These are phyloP conservation scores for Dactylonectria macrodidyma DNA, from an alignment of 2,329 filamentous ascomycete species.

Conservation along the genomic window DNA sequence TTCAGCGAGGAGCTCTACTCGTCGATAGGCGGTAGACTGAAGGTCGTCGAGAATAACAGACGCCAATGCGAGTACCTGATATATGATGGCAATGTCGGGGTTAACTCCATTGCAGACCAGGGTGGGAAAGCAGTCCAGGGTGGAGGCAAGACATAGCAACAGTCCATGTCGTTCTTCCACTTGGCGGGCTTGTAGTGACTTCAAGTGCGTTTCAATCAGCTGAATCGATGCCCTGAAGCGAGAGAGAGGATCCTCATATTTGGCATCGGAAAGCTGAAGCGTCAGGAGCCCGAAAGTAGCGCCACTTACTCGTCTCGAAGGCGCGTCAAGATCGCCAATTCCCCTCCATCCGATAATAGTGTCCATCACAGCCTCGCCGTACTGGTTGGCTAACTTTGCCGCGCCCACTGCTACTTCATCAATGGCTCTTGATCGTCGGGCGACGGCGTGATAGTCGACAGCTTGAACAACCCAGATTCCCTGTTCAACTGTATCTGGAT, in stretches of 20 bases:
- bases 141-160: constrained; percentile 71
- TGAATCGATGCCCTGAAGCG: constrained; percentile 55
- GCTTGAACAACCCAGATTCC: constrained; percentile 90
- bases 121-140: constrained; percentile 65
- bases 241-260: constrained; percentile 36
- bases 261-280: constrained; percentile 54
- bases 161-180: constrained; percentile 80
- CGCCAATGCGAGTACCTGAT: constrained; percentile 48
- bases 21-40: constrained; percentile 63
- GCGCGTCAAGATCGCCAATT: constrained; percentile 82
- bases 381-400: constrained; percentile 77
- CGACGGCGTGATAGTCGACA: constrained; percentile 94
- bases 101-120: constrained; percentile 41
- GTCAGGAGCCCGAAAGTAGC: constrained; percentile 75
- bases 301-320: constrained; percentile 81
- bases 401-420: constrained; percentile 81
- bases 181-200: constrained; percentile 66
- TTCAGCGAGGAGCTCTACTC: constrained; percentile 76
- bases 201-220: constrained; percentile 61
- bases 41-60: constrained; percentile 59
- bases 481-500: constrained; percentile 85
- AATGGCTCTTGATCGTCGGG: constrained; percentile 87
- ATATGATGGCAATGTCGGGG: constrained; percentile 44
- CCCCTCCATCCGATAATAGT: constrained; percentile 89
- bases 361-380: constrained; percentile 78